Evolutionary conservation across 345 rosid genomes (phyloP).

Genomic region (Camelina hispida): DNA sequence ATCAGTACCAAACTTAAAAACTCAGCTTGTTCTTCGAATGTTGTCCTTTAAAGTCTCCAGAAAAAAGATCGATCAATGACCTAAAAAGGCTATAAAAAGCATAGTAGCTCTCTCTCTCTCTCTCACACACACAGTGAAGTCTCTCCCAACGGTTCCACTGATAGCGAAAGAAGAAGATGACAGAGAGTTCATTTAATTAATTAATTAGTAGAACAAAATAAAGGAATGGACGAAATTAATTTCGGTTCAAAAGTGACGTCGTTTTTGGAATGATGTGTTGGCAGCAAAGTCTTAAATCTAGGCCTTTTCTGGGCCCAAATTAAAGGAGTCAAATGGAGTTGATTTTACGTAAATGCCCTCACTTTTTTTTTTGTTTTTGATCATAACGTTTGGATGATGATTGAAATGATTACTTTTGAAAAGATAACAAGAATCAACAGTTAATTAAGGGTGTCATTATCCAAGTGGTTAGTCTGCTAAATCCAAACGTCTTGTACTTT

Average conservation of each 20-base stretch:
- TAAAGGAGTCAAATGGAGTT: slow-evolving; percentile 1
- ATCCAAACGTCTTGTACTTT: slow-evolving; percentile 21
- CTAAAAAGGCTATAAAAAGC: slow-evolving; percentile 18
- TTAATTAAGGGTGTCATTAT: slow-evolving; percentile 35
- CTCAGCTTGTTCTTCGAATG: slow-evolving; percentile 29
- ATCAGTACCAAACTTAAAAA: slow-evolving; percentile 19
- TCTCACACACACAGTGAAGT: slow-evolving; percentile 3
- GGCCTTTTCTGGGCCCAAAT: slow-evolving; percentile 36
- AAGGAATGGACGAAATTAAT: slow-evolving; percentile 7
- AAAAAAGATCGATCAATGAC: slow-evolving; percentile 15
- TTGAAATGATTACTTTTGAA: neutral
- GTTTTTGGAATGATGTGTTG: slow-evolving; percentile 15
- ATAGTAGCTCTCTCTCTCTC: slow-evolving; percentile 13
- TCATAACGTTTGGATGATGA: neutral
- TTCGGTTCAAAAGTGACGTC: slow-evolving; percentile 15
- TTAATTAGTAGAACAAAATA: neutral
- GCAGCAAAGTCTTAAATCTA: slow-evolving; percentile 15
- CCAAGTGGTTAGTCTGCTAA: slow-evolving; percentile 35
- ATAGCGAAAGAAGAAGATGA: slow-evolving; percentile 25
- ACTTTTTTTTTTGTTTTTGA: neutral
- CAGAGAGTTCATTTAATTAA: neutral
- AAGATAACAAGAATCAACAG: neutral
- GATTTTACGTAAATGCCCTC: slow-evolving; percentile 24
- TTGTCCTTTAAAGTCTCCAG: neutral
- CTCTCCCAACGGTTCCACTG: slow-evolving; percentile 46